Conservation (phyloP, 192 early-diverging fungal genomes). For the Coemansia sp. region DNA sequence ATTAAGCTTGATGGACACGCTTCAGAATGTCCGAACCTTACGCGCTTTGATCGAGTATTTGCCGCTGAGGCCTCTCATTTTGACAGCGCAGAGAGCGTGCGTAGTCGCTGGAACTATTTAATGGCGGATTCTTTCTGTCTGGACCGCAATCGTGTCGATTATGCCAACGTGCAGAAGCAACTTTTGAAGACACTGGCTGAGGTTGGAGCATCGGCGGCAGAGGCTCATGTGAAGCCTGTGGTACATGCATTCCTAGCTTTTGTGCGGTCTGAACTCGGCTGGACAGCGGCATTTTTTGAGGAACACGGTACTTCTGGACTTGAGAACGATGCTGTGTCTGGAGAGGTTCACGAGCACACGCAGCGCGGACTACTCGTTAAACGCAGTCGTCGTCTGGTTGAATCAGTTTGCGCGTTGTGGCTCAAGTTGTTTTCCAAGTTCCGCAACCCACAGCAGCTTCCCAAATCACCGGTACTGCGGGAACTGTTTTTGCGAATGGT, state of each 20-base stretch:
- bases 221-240: conserved; percentile 62
- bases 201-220: conserved; percentile 59
- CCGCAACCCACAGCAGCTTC: conserved; percentile 32
- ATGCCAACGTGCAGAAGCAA: conserved; percentile 66
- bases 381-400: conserved; percentile 13
- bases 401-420: conserved; percentile 30
- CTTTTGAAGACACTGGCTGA: conserved; percentile 63
- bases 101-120: conserved; percentile 1
- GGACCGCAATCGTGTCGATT: conserved; percentile 60
- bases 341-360: conserved; percentile 8
- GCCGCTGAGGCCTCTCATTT: conserved; percentile 14
- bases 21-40: conserved; percentile 37
- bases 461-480: conserved; percentile 23
- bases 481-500: conserved; percentile 68
- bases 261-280: conserved; percentile 30
- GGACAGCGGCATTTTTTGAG: conserved; percentile 35
- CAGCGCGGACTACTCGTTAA: conserved; percentile 29
- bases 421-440: conserved; percentile 40
- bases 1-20: conserved; percentile 41
- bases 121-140: conserved; percentile 16
- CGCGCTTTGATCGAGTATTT: conserved; percentile 27
- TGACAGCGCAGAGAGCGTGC: background rate
- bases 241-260: conserved; percentile 67
- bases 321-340: conserved; percentile 13
- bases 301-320: conserved; percentile 8